Evolutionary conservation across 306 rosid genomes (phyloP), one percentile per base, ranked within the genome.

Genomic region (Glycine tomentella): DNA sequence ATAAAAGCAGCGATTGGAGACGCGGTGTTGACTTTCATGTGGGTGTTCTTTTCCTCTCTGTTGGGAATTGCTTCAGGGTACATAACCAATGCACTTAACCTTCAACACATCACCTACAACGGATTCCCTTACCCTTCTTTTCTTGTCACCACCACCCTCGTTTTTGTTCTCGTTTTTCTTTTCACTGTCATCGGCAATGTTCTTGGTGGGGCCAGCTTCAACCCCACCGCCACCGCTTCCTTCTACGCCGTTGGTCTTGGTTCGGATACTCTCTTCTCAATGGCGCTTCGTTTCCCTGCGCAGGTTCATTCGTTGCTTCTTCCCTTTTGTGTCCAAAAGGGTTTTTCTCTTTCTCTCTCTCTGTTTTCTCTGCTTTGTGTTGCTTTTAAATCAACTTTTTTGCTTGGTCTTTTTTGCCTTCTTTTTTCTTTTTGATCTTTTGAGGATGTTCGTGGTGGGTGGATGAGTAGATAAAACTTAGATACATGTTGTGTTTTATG

Each of bases 171-270:
- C 14, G 94, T 92, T 49, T 82, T 90, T 5, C 16, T 89, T 31
- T 94, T 94, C 76, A 86, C 84, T 67, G 3, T 86, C 12, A 65
- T 94, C 33, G 97, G 93, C 6, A 84, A 70, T 71, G 81, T 84
- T 48, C 61, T 94, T 81, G 98, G 97, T 73, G 98, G 98, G 1
- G 98, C 97, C 64, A 94, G 97, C 92, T 94, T 94, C 88, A 94
- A 94, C 78, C 98, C 98, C 72, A 92, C 97, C 2, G 89, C 87
- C 14, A 90, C 89, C 3, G 98, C 96, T 59, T 72, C 97, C 31
- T 94, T 92, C 33, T 94, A 94, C 38, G 92, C 94, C 0, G 90
- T 89, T 55, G 97, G 98, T 31, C 80, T 86, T 7, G 95, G 94
- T 46, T 74, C 94, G 4, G 90, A 92, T 49, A 87, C 94, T 6